These are phyloP conservation scores for Ulvella scutata DNA, from an alignment of 139 green algal genomes.

Conservation along the genomic window DNA sequence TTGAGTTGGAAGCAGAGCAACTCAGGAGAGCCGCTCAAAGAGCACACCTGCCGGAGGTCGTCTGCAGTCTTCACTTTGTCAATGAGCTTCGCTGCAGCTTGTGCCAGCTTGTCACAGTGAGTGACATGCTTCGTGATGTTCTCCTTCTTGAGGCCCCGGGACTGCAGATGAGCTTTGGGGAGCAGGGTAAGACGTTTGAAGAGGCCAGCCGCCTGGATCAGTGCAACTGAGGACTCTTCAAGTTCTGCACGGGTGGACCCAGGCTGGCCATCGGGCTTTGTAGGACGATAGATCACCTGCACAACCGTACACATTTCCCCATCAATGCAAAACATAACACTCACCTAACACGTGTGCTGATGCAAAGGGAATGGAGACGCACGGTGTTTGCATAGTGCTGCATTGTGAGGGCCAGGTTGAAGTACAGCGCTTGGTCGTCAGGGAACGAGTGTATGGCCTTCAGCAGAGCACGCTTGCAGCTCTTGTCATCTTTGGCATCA, in stretches of 20 bases:
- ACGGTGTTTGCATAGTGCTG: background rate
- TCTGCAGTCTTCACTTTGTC: background rate
- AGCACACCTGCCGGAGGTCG: background rate
- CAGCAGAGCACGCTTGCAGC: background rate
- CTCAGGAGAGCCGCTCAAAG: too few relatives aligned
- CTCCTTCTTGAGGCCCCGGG: background rate
- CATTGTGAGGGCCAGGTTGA: conserved; percentile 3
- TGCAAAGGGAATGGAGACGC: background rate
- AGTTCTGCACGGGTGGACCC: too few relatives aligned
- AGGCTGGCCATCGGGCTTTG: too few relatives aligned
- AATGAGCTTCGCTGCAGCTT: background rate
- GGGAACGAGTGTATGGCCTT: background rate
- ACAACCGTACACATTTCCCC: too few relatives aligned
- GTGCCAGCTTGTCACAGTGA: background rate
- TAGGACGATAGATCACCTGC: too few relatives aligned
- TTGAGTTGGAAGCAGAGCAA: too few relatives aligned
- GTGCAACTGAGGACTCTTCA: too few relatives aligned
- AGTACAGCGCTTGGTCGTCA: background rate
- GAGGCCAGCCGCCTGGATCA: background rate
- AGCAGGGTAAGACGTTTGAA: background rate
- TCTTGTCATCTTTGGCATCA: background rate
- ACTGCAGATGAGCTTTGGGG: background rate
- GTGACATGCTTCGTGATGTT: background rate
- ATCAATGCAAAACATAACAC: too few relatives aligned
- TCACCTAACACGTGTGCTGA: too few relatives aligned